These are phyloP conservation scores for Sugiyamaella pinicola DNA, from an alignment of 1,139 yeast species.

Conservation along the genomic window DNA sequence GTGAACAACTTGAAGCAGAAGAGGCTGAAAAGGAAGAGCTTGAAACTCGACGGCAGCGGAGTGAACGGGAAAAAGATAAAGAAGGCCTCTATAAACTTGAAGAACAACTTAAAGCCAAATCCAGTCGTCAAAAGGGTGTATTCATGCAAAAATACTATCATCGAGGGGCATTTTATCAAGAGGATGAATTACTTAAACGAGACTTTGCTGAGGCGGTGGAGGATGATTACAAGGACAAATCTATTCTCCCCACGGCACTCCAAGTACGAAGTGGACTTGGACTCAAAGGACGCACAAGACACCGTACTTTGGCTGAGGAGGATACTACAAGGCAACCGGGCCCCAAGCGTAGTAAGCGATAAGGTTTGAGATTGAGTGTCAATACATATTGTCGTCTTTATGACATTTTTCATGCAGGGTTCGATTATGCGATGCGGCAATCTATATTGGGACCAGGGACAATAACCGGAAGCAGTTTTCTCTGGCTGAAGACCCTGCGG, in stretches of 20 bases:
- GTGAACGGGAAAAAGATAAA: slow-evolving; percentile 39
- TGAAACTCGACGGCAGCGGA: slow-evolving; percentile 39
- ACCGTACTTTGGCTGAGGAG: slow-evolving; percentile 35
- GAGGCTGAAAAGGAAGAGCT: slow-evolving; percentile 49
- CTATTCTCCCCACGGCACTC: slow-evolving; percentile 38
- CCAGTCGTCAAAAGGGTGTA: slow-evolving; percentile 23
- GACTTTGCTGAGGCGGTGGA: slow-evolving; percentile 37
- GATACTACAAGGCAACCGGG: slow-evolving; percentile 32
- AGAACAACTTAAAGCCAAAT: slow-evolving; percentile 23
- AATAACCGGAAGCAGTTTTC: no score
- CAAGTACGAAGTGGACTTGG: slow-evolving; percentile 38
- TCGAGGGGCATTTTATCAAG: slow-evolving; percentile 45
- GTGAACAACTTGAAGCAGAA: slow-evolving; percentile 42
- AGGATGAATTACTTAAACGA: slow-evolving; percentile 40
- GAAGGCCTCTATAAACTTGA: slow-evolving; percentile 25
- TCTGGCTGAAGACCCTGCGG: no score
- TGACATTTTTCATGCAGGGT: slow-evolving; percentile 8
- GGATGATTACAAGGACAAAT: slow-evolving; percentile 39
- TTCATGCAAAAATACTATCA: slow-evolving; percentile 41
- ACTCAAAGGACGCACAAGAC: slow-evolving; percentile 36
- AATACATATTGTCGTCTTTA: neutral
- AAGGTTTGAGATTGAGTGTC: neutral
- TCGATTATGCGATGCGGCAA: neutral
- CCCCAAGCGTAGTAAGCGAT: slow-evolving; percentile 7
- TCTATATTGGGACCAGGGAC: neutral